These are phyloP conservation scores for Globisporangium abappressorium DNA, from an alignment of 352 stramenopile genomes.

Conservation along the genomic window DNA sequence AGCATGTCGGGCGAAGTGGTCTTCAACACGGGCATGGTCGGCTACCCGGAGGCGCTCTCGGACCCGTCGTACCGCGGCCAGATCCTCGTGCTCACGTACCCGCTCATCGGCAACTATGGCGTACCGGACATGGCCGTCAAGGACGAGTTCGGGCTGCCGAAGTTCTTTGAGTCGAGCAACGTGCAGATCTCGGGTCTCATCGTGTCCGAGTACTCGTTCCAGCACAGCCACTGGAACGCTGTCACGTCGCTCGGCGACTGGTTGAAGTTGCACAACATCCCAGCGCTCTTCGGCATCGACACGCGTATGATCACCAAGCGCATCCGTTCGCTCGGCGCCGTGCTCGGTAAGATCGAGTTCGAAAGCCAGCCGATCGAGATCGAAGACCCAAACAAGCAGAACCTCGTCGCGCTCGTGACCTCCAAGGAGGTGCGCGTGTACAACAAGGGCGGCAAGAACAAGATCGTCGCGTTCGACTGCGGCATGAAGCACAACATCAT, in stretches of 20 bases:
- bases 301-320: constrained; percentile 94
- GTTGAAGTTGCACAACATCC: constrained; percentile 91
- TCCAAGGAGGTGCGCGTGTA: constrained; percentile 91
- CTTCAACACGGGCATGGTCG: constrained; percentile 98
- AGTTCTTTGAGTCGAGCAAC: constrained; percentile 91
- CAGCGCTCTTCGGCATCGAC: constrained; percentile 92
- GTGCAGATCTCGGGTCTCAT: constrained; percentile 94
- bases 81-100: constrained; percentile 95
- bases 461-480: constrained; percentile 96
- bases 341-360: constrained; percentile 88
- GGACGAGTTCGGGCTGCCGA: constrained; percentile 74
- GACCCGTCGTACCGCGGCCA: constrained; percentile 96
- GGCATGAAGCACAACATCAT: constrained; percentile 99
- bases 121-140: constrained; percentile 82
- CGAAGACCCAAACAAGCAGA: constrained; percentile 91
- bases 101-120: constrained; percentile 96
- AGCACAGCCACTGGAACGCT: constrained; percentile 95
- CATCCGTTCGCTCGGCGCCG: constrained; percentile 89
- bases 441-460: constrained; percentile 91
- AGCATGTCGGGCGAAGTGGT: constrained; percentile 87
- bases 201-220: constrained; percentile 88
- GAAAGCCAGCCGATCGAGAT: constrained; percentile 63
- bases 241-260: constrained; percentile 88
- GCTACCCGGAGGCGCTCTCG: constrained; percentile 96
- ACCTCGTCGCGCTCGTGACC: constrained; percentile 96